Conservation (phyloP, 2,329 filamentous ascomycete species). For the Fusarium guadeloupense region DNA sequence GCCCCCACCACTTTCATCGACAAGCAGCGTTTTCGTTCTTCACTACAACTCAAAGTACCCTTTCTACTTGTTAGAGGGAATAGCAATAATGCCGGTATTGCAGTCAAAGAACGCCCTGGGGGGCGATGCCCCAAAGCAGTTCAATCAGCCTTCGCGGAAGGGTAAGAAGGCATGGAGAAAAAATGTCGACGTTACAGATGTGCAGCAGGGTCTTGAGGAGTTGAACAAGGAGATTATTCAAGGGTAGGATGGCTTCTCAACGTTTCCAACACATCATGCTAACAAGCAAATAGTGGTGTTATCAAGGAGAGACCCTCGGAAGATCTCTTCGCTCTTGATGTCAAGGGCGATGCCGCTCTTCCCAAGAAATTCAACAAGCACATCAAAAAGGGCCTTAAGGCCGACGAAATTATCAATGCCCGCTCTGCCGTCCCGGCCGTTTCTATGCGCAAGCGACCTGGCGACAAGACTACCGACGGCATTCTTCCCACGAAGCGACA, state of each 20-base stretch:
- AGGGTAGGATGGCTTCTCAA: constrained; percentile 66
- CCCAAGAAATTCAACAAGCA: constrained; percentile 71
- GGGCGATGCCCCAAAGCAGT: constrained; percentile 75
- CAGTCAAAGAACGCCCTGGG: constrained; percentile 57
- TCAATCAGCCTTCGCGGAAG: constrained; percentile 90
- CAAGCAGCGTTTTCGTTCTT: constrained; percentile 32
- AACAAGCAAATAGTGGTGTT: constrained; percentile 71
- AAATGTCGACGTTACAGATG: constrained; percentile 91
- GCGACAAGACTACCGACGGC: constrained; percentile 76
- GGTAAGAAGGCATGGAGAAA: constrained; percentile 99
- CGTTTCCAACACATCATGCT: constrained; percentile 4
- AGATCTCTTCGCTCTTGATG: constrained; percentile 87
- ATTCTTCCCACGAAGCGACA: constrained; percentile 78
- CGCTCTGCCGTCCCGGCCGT: constrained; percentile 86
- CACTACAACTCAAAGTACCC: constrained; percentile 22
- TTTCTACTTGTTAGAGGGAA: constrained; percentile 13
- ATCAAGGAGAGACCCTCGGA: constrained; percentile 83
- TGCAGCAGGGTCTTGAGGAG: constrained; percentile 83
- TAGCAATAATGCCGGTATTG: constrained; percentile 63
- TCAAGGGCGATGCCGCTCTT: constrained; percentile 73
- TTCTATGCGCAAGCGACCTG: constrained; percentile 77
- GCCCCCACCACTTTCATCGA: constrained; percentile 41
- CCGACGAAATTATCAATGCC: constrained; percentile 88
- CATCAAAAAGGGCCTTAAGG: constrained; percentile 80
- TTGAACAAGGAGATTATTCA: constrained; percentile 90